Percentiles rank a stretch among this genome's conserved stretches.
These are phyloP conservation scores for Fennellomyces sp. DNA, from an alignment of 371 early-diverging fungal species.

Conservation along the genomic window DNA sequence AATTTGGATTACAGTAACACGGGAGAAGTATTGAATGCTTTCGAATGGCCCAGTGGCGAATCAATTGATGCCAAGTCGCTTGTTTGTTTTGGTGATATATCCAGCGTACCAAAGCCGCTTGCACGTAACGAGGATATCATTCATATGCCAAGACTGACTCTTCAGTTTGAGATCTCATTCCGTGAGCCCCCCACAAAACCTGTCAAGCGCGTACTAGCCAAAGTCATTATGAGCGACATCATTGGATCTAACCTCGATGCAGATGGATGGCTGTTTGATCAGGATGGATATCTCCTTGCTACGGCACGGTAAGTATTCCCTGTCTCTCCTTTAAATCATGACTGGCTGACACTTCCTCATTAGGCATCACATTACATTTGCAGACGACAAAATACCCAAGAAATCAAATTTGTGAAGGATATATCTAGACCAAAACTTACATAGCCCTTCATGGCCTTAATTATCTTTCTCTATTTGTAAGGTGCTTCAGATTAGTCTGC, in stretches of 20 bases:
- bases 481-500: no score
- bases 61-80: not conserved
- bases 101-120: not conserved
- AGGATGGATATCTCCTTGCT: not conserved
- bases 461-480: no score
- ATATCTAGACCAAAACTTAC: no score
- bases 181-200: not conserved
- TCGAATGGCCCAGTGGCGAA: not conserved
- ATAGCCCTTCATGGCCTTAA: no score
- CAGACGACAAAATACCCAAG: no score
- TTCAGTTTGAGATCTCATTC: not conserved
- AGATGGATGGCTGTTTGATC: not conserved
- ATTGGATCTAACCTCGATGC: not conserved
- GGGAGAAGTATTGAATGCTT: not conserved
- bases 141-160: not conserved
- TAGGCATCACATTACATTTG: no score
- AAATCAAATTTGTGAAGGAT: no score
- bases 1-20: not conserved
- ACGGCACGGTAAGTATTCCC: not conserved
- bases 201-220: not conserved
- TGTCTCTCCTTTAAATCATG: no score
- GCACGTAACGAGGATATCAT: not conserved
- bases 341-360: no score
- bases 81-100: not conserved
- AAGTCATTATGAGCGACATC: not conserved